Evolutionary conservation across 2,329 filamentous ascomycete genomes (phyloP).

Genomic region (Neopestalotiopsis rosae): DNA sequence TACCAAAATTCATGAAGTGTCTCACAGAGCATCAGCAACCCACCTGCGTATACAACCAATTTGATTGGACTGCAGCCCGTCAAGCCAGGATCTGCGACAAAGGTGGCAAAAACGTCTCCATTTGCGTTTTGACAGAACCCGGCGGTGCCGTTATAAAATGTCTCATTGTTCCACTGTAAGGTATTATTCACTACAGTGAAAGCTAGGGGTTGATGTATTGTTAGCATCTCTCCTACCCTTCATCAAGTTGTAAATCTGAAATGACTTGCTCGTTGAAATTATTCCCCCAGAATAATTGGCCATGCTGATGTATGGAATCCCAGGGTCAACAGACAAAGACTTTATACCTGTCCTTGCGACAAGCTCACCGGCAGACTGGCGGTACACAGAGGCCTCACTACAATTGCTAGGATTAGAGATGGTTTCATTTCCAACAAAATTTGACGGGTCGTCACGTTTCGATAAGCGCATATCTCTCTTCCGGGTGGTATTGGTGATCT

Average conservation of each 20-base stretch:
- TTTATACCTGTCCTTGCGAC: background rate
- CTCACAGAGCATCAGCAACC: background rate
- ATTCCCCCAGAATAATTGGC: slow-evolving; percentile 11
- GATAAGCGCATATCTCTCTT: background rate
- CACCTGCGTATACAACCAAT: slow-evolving; percentile 15
- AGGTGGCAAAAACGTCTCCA: slow-evolving; percentile 11
- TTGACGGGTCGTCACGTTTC: slow-evolving; percentile 14
- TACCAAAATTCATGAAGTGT: too few relatives aligned
- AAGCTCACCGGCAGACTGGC: background rate
- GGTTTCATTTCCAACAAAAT: slow-evolving; percentile 17
- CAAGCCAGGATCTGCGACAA: background rate
- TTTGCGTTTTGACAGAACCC: slow-evolving; percentile 7
- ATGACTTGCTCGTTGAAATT: slow-evolving; percentile 2
- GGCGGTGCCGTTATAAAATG: slow-evolving; percentile 17
- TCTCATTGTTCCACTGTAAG: slow-evolving; percentile 14
- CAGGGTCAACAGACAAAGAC: slow-evolving; percentile 19
- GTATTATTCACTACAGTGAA: slow-evolving; percentile 9
- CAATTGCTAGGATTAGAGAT: slow-evolving; percentile 9
- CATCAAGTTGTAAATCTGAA: background rate
- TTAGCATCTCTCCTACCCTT: background rate
- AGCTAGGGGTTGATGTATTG: background rate
- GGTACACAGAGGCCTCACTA: slow-evolving; percentile 12
- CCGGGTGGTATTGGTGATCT: background rate
- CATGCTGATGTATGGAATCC: slow-evolving; percentile 13
- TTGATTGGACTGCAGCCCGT: slow-evolving; percentile 7